Evolutionary conservation across 176 grass and related monocot species (phyloP), one percentile per base, ranked within the genome.

Genomic region (Triticum turgidum): DNA sequence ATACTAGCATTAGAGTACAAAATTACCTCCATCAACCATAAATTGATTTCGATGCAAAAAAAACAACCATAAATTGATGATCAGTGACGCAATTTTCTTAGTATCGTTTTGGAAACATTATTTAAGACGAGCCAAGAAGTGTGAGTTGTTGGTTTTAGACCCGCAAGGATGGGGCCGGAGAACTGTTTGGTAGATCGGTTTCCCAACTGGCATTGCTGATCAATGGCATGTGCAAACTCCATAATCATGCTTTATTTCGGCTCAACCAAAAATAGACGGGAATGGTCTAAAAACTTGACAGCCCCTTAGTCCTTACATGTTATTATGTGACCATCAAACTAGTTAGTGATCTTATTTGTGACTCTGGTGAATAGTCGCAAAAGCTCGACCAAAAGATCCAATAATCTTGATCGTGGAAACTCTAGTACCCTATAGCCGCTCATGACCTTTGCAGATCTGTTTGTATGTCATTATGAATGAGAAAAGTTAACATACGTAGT

Each of bases 131-230:
- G 32, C 82, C 41, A 34, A 79, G 61, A 86, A 82, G 73, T 11
- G 77, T 85, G 85, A 88, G 82, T 83, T 88, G 81, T 88, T 85
- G 51, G 64, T 88, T 85, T 88, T 81, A 77, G 72, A 85, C 90
- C 65, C 30, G 47, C 76, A 77, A 62, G 58, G 70, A 70, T 91
- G 77, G 78, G 78, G 24, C 62, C 44, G 34, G 78, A 58, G 65
- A 42, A 45, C 78, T 88, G 90, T 91, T 91, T 85, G 89, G 89
- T 86, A 72, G 65, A 91, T 91, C 90, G 56, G 78, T 37, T 88
- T 91, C 77, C 86, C 82, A 86, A 66, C 90, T 82, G 78, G 82
- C 90, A 64, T 35, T 49, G 64, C 83, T 79, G 78, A 88, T 85
- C 86, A 86, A 73, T 88, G 90, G 77, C 90, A 88, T 86, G 79